Evolutionary conservation across 2,329 filamentous ascomycete genomes (phyloP).

Genomic region (Colletotrichum euphorbiae): DNA sequence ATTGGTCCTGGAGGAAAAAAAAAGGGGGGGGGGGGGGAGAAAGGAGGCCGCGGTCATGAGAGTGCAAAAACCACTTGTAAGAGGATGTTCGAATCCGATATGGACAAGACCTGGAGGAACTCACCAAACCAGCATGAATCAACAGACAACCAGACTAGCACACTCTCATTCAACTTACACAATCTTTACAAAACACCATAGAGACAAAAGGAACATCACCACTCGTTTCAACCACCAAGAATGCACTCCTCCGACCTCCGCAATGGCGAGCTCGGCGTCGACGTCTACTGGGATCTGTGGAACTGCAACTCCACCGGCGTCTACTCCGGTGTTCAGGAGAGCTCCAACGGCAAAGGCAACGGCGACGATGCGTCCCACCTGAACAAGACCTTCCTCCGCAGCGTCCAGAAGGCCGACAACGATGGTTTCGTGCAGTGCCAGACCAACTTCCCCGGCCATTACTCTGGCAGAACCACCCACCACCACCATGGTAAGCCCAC

Average conservation of each 20-base stretch:
- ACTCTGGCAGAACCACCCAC: constrained; percentile 58
- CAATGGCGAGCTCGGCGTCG: constrained; percentile 29
- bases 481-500: constrained; percentile 51
- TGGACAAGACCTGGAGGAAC: neutral
- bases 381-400: constrained; percentile 31
- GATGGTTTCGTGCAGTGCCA: constrained; percentile 50
- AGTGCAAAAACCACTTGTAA: constrained; percentile 7
- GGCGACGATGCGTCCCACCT: constrained; percentile 23
- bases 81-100: neutral
- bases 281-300: constrained; percentile 42
- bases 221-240: neutral
- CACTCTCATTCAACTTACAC: neutral
- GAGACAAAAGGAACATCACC: neutral
- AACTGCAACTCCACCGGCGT: constrained; percentile 52
- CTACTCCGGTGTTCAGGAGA: constrained; percentile 50
- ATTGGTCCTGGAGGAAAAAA: neutral
- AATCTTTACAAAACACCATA: constrained; percentile 2
- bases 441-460: constrained; percentile 59
- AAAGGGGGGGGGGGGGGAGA: no score
- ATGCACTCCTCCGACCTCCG: constrained; percentile 32
- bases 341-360: constrained; percentile 37
- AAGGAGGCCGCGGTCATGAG: neutral
- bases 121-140: constrained; percentile 20
- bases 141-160: neutral
- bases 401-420: constrained; percentile 41